Conservation (phyloP, 169 alveolate species). For the Eimeria sp. region DNA sequence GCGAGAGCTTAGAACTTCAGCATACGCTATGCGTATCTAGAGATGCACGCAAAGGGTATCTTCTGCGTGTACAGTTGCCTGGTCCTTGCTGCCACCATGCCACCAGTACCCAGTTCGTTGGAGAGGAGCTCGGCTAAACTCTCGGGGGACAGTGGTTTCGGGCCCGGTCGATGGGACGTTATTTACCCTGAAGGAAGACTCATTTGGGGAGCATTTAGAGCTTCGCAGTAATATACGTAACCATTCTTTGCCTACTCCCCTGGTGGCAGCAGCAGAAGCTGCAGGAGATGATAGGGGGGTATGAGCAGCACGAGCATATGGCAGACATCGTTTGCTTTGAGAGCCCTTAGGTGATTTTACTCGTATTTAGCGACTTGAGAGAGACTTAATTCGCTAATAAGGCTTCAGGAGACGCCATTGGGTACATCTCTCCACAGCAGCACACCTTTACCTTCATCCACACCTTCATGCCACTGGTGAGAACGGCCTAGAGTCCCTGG, state of each 20-base stretch:
- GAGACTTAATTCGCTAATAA: not conserved
- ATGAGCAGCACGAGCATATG: not conserved
- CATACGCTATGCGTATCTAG: not conserved
- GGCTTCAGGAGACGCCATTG: not conserved
- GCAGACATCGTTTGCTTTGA: not conserved
- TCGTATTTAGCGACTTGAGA: not conserved
- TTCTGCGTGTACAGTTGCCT: not conserved
- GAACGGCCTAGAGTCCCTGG: not conserved
- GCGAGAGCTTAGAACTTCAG: not conserved
- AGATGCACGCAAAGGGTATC: not conserved
- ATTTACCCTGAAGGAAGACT: not conserved
- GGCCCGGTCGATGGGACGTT: not conserved
- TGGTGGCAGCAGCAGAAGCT: not conserved
- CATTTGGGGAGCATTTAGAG: not conserved
- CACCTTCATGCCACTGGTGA: not conserved
- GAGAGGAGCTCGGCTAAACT: not conserved
- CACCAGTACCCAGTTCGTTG: not conserved
- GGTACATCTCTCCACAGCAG: not conserved
- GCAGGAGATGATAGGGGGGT: not conserved
- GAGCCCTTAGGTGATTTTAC: not conserved
- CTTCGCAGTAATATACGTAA: not conserved
- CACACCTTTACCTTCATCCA: not conserved
- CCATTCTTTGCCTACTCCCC: not conserved
- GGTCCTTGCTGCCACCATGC: not conserved
- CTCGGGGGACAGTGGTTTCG: not conserved